phyloP scores from a whole-genome alignment of 2,329 filamentous ascomycete species.

The Aspergillus oerlinghausenensis region DNA sequence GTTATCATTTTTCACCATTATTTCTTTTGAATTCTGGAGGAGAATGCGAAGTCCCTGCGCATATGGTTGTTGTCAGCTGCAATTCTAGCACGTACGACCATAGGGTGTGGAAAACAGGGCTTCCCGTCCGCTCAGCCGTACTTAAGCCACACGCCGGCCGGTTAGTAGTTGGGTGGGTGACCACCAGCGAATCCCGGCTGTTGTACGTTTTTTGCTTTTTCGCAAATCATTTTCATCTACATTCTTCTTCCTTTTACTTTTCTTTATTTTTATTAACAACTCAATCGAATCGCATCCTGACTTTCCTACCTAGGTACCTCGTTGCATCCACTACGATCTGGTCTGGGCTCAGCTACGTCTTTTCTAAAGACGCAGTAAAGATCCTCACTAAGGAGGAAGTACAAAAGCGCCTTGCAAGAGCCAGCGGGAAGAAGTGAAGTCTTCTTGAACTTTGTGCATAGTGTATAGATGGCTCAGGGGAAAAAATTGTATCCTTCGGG shows the following conservation, averaged over 20 bases:
- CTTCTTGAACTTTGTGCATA: neutral
- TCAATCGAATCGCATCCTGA: constrained; percentile 6
- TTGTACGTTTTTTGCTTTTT: constrained; percentile 36
- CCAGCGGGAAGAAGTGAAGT: constrained; percentile 25
- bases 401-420: constrained; percentile 31
- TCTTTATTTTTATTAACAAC: neutral
- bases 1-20: neutral
- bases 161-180: constrained; percentile 48
- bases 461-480: neutral
- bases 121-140: constrained; percentile 48
- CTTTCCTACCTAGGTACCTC: constrained; percentile 58
- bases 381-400: constrained; percentile 58
- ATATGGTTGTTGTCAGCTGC: constrained; percentile 1
- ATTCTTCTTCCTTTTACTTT: neutral
- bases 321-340: constrained; percentile 88
- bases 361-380: constrained; percentile 84
- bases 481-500: neutral
- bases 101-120: constrained; percentile 46
- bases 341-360: constrained; percentile 90
- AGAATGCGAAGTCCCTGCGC: neutral
- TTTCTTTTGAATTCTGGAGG: neutral
- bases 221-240: constrained; percentile 6
- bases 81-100: constrained; percentile 38
- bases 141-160: constrained; percentile 46
- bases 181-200: constrained; percentile 46